Base-by-base conservation (phyloP, 805 yeast genomes). In the Myxozyma sirexii region DNA sequence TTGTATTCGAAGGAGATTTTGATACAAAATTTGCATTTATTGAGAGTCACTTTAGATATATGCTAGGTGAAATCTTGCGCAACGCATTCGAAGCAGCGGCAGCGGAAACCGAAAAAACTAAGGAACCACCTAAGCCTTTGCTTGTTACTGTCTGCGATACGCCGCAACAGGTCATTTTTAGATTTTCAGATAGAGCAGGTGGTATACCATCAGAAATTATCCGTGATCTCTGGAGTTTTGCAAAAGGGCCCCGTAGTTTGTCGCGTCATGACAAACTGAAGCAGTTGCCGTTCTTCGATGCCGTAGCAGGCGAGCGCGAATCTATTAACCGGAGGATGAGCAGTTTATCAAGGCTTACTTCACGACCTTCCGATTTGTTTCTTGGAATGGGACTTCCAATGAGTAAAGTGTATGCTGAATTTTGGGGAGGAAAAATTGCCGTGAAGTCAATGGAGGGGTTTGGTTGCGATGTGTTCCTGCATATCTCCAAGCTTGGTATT, bases 391-490 rank as follows among this genome's bases (percentile, higher is more conserved):
- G 97, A 0, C 76, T 93, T 61, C 97, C 98, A 0, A 85, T 93
- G 87, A 88, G 97, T 69, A 86, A 89, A 67, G 58, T 60, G 2
- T 93, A 93, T 70, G 90, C 96, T 0, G 97, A 93, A 68, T 93
- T 93, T 73, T 93, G 98, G 98, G 94, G 92, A 67, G 98, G 98
- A 5, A 88, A 87, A 53, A 74, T 93, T 52, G 86, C 85, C 60
- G 82, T 93, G 80, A 86, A 86, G 67, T 86, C 96, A 0, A 76
- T 93, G 53, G 93, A 90, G 60, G 97, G 97, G 1, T 90, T 87
- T 67, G 99, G 99, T 1, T 84, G 94, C 38, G 99, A 93, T 70
- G 91, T 93, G 0, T 86, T 87, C 60, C 75, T 94, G 69, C 84
- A 87, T 33, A 76, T 93, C 60, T 87, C 91, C 31, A 88, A 90